Evolutionary conservation across 1,284 basidiomycete species (phyloP).

Genomic region (Lentinula novae-zelandiae): DNA sequence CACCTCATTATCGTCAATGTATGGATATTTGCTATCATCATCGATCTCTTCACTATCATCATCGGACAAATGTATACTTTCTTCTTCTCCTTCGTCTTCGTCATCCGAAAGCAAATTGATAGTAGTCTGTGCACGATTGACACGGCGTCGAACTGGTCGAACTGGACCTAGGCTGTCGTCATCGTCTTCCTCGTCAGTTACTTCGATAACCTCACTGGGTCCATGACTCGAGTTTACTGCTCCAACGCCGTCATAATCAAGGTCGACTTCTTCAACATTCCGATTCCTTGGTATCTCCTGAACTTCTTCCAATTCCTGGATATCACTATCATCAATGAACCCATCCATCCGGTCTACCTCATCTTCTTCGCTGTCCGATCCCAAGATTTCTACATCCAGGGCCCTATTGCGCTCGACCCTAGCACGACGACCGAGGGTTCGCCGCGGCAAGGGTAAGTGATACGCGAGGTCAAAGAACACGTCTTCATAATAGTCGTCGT

Average conservation of each 20-base stretch:
- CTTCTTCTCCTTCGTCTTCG: conserved; percentile 1
- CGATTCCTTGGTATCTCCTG: conserved; percentile 12
- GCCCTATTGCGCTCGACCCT: neutral
- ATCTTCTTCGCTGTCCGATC: conserved; percentile 25
- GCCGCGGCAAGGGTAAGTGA: neutral
- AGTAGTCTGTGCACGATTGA: neutral
- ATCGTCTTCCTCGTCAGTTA: conserved; percentile 3
- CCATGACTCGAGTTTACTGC: neutral
- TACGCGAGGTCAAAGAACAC: neutral
- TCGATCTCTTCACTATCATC: conserved; percentile 33
- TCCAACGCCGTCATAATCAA: conserved; percentile 9
- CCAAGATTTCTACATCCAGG: neutral
- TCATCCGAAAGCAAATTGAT: conserved; percentile 1
- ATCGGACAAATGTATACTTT: conserved; percentile 18
- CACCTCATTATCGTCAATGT: neutral
- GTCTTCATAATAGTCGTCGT: conserved; percentile 1
- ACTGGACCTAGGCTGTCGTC: neutral
- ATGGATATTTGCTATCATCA: conserved; percentile 27
- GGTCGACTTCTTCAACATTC: conserved; percentile 3
- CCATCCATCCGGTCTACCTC: conserved; percentile 43
- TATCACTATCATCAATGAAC: conserved; percentile 45
- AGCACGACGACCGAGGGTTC: neutral
- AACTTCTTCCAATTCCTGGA: conserved; percentile 14
- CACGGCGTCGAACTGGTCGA: neutral
- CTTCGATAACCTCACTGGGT: conserved; percentile 8